These are phyloP conservation scores for Acacia crassicarpa DNA, from an alignment of 306 rosid genomes.

Conservation along the genomic window DNA sequence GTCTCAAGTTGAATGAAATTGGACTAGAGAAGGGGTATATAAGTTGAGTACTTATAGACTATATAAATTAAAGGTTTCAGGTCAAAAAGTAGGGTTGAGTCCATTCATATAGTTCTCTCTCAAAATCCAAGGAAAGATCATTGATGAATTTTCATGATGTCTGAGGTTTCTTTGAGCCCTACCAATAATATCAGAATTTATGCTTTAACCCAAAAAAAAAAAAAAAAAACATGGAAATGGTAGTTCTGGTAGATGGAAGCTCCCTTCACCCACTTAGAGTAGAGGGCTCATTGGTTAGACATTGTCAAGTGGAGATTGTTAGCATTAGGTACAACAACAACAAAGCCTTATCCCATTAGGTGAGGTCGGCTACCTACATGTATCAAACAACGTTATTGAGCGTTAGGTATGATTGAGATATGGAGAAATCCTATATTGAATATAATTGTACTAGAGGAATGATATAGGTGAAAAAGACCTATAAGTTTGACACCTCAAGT, in stretches of 20 bases:
- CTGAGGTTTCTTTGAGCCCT: background rate
- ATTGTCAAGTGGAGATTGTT: background rate
- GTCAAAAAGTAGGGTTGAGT: background rate
- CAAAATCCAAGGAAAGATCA: background rate
- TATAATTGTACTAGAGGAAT: background rate
- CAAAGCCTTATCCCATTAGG: too few species aligned
- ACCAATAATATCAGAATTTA: background rate
- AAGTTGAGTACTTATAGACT: background rate
- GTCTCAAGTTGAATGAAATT: background rate
- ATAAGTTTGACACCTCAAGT: background rate
- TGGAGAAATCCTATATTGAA: background rate
- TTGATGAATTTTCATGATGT: background rate
- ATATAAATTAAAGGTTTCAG: background rate
- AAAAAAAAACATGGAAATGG: background rate
- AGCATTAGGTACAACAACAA: background rate
- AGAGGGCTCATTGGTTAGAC: background rate
- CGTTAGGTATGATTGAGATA: background rate
- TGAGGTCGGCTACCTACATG: too few species aligned
- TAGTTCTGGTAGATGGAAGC: background rate
- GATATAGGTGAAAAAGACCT: background rate
- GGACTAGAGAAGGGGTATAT: background rate
- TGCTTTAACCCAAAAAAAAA: background rate
- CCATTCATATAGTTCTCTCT: background rate
- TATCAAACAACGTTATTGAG: background rate
- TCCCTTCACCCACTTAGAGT: background rate